Evolutionary conservation across 108 stramenopile genomes (phyloP), one percentile per base, ranked within the genome.

Genomic region (Skeletonema potamos): DNA sequence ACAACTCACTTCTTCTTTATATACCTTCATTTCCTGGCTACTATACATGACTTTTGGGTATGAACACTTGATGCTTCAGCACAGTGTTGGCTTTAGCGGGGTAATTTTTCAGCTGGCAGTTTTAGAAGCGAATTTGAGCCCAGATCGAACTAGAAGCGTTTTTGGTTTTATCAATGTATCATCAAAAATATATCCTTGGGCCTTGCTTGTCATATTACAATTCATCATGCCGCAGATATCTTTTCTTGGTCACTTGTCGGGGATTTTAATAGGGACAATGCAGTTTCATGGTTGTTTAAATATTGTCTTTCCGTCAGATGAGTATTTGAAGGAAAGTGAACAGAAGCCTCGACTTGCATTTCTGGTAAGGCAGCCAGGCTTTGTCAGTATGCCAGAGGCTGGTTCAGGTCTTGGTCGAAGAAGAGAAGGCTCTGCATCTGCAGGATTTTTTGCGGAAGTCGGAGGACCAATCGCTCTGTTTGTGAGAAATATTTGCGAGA

Each of bases 41-140:
- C 24, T 71, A 18, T 71, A 67, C 34, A 17, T 72, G 6, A 54
- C 82, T 10, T 69, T 89, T 22, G 68, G 77, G 7, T 84, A 87
- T 43, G 79, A 87, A 60, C 33, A 48, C 0, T 66, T 84, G 69
- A 80, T 90, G 82, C 72, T 81, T 57, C 82, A 88, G 54, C 91
- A 91, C 48, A 63, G 87, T 13, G 66, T 93, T 34, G 95, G 95
- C 33, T 96, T 92, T 54, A 87, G 86, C 11, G 95, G 92, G 4
- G 86, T 96, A 11, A 72, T 96, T 6, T 96, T 96, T 73, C 89
- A 93, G 46, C 41, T 91, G n/a, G 84, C 79, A 13, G 91, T 96
- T 6, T 36, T 96, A 64, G 95, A 96, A 68, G 68, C 82, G 43
- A 80, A 84, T 59, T 39, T 81, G 27, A 64, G 64, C 59, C 79